Base-by-base conservation (phyloP, 495 filamentous ascomycete genomes). In the Talaromyces ruber region DNA sequence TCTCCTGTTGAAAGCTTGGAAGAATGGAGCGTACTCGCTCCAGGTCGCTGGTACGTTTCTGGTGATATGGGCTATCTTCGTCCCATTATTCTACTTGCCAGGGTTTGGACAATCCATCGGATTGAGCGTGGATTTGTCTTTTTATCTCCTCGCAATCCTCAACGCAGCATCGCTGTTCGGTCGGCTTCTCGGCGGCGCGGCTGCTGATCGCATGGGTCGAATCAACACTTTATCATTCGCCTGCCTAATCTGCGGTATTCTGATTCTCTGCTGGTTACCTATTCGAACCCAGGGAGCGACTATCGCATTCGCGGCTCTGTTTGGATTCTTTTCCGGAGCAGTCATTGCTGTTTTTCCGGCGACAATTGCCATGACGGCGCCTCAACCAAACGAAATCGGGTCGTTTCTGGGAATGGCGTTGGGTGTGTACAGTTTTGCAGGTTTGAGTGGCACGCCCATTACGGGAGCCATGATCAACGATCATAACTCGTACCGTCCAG, bases 321-420 rank as follows among this genome's bases (percentile, higher is more conserved):
- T 85, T 64, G 84, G 85, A 0, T 83, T 85, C 58, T 75, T 76
- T 5, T 82, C 77, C 43, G 85, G 86, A 0, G 79, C 74, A 21
- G 79, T 82, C 18, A 79, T 88, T 60, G 77, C 75, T 21, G 70
- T 86, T 1, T 62, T 62, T 0, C 60, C 65, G 6, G 57, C 72
- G 2, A 66, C 64, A 4, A 60, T 72, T 21, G 64, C 69, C n/a
- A 63, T 62, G 58, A 64, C 61, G 22, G 60, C 69, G 7, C 60
- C 61, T 1, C 50, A 63, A 26, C 66, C 66, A 0, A 56, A 76
- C 37, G 69, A 83, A 6, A 78, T 88, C 25, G 85, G 87, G 0
- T 81, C 82, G 4, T 77, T 83, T 53, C 79, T 70, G 14, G 71
- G 70, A 0, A 70, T 66, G 68, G 66, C 63, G 1, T 32, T 69